phyloP scores from a whole-genome alignment of 129 eudicot species.

The Helianthus annuus region HanXRQr2.0-SUNRISE NC_035444.2:96329341-96329840 shows the following conservation, averaged over 20 bases:
- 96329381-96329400: background rate
- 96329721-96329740: slow-evolving; percentile 84
- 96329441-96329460: background rate
- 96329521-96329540: slow-evolving; percentile 1
- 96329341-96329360: slow-evolving; percentile 13
- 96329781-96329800: background rate
- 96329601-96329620: slow-evolving; percentile 86
- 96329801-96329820: background rate
- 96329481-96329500: no score
- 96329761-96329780: background rate
- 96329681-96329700: slow-evolving; percentile 73
- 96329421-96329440: background rate
- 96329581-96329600: slow-evolving; percentile 91
- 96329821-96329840: background rate
- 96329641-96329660: slow-evolving; percentile 94
- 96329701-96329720: slow-evolving; percentile 58
- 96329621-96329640: slow-evolving; percentile 96
- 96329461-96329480: no score
- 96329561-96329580: slow-evolving; percentile 19
- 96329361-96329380: background rate
- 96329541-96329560: background rate
- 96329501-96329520: no score
- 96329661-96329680: slow-evolving; percentile 77
- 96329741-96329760: background rate
- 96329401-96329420: background rate